Conservation (phyloP, 139 green algal genomes). For the Chloropicon primus region DNA sequence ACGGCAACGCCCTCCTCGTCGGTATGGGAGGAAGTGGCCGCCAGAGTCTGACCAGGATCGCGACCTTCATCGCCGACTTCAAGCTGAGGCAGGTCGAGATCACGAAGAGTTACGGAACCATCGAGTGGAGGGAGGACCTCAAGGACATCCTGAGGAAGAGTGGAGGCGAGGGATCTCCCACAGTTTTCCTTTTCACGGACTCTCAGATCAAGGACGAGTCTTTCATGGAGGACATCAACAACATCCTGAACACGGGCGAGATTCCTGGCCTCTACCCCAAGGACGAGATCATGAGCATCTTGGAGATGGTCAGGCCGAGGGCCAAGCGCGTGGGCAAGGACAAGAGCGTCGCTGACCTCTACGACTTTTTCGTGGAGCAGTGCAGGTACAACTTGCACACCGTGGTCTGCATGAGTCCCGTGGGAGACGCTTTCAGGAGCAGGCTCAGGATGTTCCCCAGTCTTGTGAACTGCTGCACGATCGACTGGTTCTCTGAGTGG, state of each 20-base stretch:
- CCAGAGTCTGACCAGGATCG: not conserved
- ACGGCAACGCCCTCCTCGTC: conserved; percentile 1
- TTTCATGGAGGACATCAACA: conserved; percentile 29
- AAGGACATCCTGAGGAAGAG: not conserved
- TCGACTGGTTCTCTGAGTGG: conserved; percentile 30
- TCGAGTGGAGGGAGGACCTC: not conserved
- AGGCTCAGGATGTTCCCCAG: conserved; percentile 20
- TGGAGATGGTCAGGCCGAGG: conserved; percentile 27
- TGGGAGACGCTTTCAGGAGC: conserved; percentile 23
- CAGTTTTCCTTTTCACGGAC: conserved; percentile 18
- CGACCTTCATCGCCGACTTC: not conserved
- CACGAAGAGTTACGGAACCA: not conserved
- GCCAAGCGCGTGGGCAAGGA: conserved; percentile 52
- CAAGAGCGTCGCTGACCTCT: conserved; percentile 22
- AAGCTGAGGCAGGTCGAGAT: conserved; percentile 41
- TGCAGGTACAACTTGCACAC: conserved; percentile 37
- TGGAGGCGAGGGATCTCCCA: not conserved
- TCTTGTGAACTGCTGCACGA: conserved; percentile 30
- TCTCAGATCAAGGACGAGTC: conserved; percentile 18
- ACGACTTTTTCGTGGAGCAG: conserved; percentile 37
- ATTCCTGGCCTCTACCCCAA: conserved; percentile 61
- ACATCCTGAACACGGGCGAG: conserved; percentile 29
- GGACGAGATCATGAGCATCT: conserved; percentile 21
- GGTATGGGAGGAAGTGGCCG: conserved; percentile 11
- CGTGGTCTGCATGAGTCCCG: conserved; percentile 21